These are phyloP conservation scores for Durotheca rogersii DNA, from an alignment of 495 filamentous ascomycete genomes.

Conservation along the genomic window DNA sequence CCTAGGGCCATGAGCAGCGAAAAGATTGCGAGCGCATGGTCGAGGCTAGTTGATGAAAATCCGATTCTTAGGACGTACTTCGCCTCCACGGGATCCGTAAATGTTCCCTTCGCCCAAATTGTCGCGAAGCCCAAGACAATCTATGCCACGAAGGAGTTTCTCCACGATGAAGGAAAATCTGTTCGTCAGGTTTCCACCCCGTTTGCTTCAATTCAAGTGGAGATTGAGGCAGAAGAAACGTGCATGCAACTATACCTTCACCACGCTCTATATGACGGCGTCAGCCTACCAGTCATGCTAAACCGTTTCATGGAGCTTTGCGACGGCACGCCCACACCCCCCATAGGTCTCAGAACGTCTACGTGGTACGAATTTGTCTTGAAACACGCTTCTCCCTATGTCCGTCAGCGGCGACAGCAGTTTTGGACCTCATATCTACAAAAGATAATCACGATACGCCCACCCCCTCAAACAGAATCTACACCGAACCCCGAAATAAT, in stretches of 20 bases:
- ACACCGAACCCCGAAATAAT: background rate
- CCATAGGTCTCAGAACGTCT: background rate
- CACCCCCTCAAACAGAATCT: background rate
- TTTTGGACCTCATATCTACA: slow-evolving; percentile 61
- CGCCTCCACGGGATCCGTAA: slow-evolving; percentile 43
- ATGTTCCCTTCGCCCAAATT: slow-evolving; percentile 56
- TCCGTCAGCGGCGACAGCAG: slow-evolving; percentile 20
- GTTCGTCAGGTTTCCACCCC: slow-evolving; percentile 15
- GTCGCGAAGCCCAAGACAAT: slow-evolving; percentile 34
- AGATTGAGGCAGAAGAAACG: slow-evolving; percentile 13
- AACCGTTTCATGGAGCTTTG: slow-evolving; percentile 32
- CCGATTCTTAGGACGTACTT: slow-evolving; percentile 66
- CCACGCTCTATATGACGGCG: slow-evolving; percentile 79
- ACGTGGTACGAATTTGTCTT: slow-evolving; percentile 29
- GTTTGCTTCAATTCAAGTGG: slow-evolving; percentile 13
- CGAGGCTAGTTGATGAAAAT: slow-evolving; percentile 50
- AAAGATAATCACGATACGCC: slow-evolving; percentile 9
- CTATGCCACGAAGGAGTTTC: slow-evolving; percentile 6
- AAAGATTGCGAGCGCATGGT: slow-evolving; percentile 56
- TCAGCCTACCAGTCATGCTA: slow-evolving; percentile 60
- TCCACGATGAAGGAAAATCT: slow-evolving; percentile 10
- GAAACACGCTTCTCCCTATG: slow-evolving; percentile 6
- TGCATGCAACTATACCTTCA: slow-evolving; percentile 56
- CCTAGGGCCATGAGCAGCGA: slow-evolving; percentile 37
- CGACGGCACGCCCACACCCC: background rate